Evolutionary conservation across 345 rosid genomes (phyloP).

Genomic region (Brassica napus): DNA sequence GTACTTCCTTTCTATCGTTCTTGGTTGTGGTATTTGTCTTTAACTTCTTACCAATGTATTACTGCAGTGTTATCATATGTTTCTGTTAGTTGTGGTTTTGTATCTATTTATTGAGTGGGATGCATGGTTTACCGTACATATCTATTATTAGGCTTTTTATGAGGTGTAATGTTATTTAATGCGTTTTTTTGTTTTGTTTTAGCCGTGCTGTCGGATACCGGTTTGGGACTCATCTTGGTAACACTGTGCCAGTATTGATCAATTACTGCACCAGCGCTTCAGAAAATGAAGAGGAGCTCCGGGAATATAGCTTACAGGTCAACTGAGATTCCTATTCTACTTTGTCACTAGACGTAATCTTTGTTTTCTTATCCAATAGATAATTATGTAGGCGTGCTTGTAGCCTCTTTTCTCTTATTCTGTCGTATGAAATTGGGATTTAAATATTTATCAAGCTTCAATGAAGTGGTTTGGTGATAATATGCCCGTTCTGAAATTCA

Average conservation of each 20-base stretch:
- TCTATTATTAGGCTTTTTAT: constrained; percentile 1
- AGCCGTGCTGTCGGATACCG: constrained; percentile 99
- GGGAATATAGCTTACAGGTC: constrained; percentile 99
- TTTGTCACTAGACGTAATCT: constrained; percentile 10
- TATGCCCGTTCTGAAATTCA: constrained; percentile 4
- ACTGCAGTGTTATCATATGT: constrained; percentile 1
- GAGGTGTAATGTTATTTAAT: constrained; percentile 1
- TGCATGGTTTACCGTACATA: constrained; percentile 14
- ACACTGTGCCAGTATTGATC: constrained; percentile 85
- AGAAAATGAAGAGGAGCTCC: constrained; percentile 98
- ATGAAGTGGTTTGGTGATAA: constrained; percentile 1
- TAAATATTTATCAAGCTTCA: not conserved
- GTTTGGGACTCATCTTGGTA: constrained; percentile 95
- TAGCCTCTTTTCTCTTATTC: constrained; percentile 5
- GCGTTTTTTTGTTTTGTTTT: constrained; percentile 23
- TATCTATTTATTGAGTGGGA: not conserved
- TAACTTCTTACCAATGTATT: not conserved
- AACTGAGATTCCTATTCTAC: constrained; percentile 17
- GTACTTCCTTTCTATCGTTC: constrained; percentile 44
- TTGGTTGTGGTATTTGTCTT: not conserved
- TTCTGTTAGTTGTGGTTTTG: constrained; percentile 1
- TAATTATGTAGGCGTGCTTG: not conserved
- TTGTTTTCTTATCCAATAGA: constrained; percentile 3
- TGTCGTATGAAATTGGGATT: not conserved
- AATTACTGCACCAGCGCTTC: constrained; percentile 88